Base-by-base conservation (phyloP, 768 basidiomycete species). In the Russula vinacea region DNA sequence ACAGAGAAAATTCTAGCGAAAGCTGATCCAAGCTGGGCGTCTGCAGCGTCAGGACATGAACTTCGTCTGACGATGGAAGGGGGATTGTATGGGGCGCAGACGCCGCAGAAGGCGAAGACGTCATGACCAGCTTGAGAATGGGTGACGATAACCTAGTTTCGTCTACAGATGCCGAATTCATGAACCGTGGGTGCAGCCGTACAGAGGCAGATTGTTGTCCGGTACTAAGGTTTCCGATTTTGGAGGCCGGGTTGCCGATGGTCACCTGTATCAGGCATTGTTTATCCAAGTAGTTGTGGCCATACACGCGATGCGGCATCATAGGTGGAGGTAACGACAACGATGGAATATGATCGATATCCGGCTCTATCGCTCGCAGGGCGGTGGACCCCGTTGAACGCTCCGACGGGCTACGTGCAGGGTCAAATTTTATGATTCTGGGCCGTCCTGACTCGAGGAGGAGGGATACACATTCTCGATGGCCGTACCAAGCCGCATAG, bases 401-500 rank as follows among this genome's bases (percentile, higher is more conserved):
- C 71, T 52, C 67, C 16, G 68, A 68, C 70, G 69, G 63, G 33
- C 58, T 70, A 68, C 56, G 67, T 63, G 57, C 64, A 55, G 58
- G 70, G 29, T 68, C 67, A n/a, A 57, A 42, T 29, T 13, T 65
- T 8, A 39, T 32, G 60, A 65, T 59, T 61, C 63, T 67, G 44
- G 71, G 76, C 69, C 53, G 73, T 73, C 17, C 58, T 24, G 62
- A 52, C 26, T 56, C 44, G 55, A 58, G 58, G 26, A 96, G 81
- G 3, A 84, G 73, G 32, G 80, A 76, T 56, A 92, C 82, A 68
- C 86, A 91, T 22, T 77, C 76, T 57, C 86, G 83, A 71, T 94
- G 90, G 2, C 94, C 96, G 71, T 92, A 92, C 94, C 96, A 99
- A 5, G 93, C 94, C 1, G 96, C 94, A 72, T 98, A 98, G 76